Evolutionary conservation across 345 rosid genomes (phyloP).

Genomic region (Psidium guajava): DNA sequence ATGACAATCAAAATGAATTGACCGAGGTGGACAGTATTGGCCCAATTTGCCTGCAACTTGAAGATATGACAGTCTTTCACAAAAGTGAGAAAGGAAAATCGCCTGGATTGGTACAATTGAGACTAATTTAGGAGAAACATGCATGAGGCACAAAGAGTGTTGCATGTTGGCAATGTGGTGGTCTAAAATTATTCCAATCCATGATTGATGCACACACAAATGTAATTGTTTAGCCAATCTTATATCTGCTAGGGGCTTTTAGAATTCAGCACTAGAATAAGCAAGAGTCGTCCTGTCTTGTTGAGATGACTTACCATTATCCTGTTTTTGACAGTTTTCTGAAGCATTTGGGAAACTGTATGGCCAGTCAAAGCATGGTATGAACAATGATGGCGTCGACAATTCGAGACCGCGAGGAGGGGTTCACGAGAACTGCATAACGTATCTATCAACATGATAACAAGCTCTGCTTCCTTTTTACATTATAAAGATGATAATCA

Average conservation of each 20-base stretch:
- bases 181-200: neutral
- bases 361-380: conserved; percentile 67
- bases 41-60: neutral
- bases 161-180: neutral
- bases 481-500: neutral
- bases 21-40: neutral
- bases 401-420: conserved; percentile 53
- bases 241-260: neutral
- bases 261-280: neutral
- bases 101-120: neutral
- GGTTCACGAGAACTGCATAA: conserved; percentile 81
- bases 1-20: neutral
- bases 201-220: neutral
- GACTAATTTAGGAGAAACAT: neutral
- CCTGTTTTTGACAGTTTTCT: conserved; percentile 41
- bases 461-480: neutral
- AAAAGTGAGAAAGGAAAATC: neutral
- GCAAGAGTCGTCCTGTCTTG: neutral
- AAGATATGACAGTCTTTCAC: neutral
- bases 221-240: neutral
- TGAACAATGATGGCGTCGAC: conserved; percentile 46
- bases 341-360: conserved; percentile 95
- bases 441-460: conserved; percentile 22
- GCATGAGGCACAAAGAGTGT: neutral
- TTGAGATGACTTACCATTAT: neutral